These are phyloP conservation scores for Scedosporium minutisporum DNA, from an alignment of 2,329 filamentous ascomycete genomes.

Conservation along the genomic window DNA sequence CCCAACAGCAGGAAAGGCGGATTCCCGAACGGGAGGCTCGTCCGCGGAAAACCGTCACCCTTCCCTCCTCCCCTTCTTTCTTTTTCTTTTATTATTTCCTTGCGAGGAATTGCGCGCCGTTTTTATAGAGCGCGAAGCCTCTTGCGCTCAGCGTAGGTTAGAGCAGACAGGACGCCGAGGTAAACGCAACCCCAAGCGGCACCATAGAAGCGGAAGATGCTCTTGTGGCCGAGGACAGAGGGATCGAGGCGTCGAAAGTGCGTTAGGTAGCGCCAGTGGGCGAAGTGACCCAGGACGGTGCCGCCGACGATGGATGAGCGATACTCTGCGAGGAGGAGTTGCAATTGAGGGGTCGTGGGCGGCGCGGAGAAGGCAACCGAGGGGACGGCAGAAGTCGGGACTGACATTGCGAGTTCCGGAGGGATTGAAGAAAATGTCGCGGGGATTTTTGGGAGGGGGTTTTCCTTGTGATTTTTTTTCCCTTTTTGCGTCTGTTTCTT, in stretches of 20 bases:
- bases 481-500: too few species aligned
- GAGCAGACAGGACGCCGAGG: conserved; percentile 4
- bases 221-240: conserved; percentile 6
- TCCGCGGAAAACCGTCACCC: too few species aligned
- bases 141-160: conserved; percentile 2
- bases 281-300: conserved; percentile 9
- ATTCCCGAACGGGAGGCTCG: too few species aligned
- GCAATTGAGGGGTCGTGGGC: conserved; percentile 1
- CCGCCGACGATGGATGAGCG: conserved; percentile 11
- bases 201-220: conserved; percentile 5
- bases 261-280: conserved; percentile 12
- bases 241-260: conserved; percentile 9
- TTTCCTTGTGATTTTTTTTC: neutral
- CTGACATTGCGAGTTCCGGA: conserved; percentile 2
- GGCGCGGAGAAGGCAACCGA: neutral
- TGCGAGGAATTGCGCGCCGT: neutral
- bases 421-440: neutral
- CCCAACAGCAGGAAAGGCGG: neutral
- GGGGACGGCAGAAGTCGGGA: conserved; percentile 5
- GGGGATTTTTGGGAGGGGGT: neutral
- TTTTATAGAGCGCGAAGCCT: neutral
- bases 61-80: too few species aligned
- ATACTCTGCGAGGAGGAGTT: conserved; percentile 12
- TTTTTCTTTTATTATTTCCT: too few species aligned
- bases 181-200: conserved; percentile 6